Evolutionary conservation across 768 basidiomycete genomes (phyloP).

Genomic region (Trametes cinnabarina): DNA sequence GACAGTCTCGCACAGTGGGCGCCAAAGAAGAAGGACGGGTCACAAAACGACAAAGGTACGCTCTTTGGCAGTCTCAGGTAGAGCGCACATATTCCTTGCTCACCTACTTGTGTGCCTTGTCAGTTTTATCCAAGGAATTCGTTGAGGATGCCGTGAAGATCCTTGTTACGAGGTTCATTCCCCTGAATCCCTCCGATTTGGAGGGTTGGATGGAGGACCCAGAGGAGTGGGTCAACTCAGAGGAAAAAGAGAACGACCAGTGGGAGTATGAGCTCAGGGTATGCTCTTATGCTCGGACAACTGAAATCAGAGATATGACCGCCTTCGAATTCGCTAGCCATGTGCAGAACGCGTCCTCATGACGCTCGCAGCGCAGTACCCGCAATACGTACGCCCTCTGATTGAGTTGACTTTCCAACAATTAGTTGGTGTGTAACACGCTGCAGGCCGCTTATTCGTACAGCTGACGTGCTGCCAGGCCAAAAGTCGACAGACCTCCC

Average conservation of each 20-base stretch:
- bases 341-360: slow-evolving; percentile 92
- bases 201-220: slow-evolving; percentile 85
- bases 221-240: slow-evolving; percentile 91
- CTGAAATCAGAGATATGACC: not conserved
- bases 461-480: slow-evolving; percentile 26
- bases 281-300: slow-evolving; percentile 27
- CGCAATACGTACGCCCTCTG: slow-evolving; percentile 64
- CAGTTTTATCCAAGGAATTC: slow-evolving; percentile 66
- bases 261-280: slow-evolving; percentile 95
- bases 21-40: slow-evolving; percentile 58
- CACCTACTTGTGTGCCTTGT: slow-evolving; percentile 3
- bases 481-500: slow-evolving; percentile 53
- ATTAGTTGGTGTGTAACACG: slow-evolving; percentile 47
- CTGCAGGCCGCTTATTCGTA: not conserved
- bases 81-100: not conserved
- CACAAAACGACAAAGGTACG: slow-evolving; percentile 50
- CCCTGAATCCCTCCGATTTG: slow-evolving; percentile 77
- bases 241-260: slow-evolving; percentile 85
- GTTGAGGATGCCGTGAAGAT: slow-evolving; percentile 72
- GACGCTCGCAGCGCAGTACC: slow-evolving; percentile 70
- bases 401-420: slow-evolving; percentile 58
- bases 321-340: slow-evolving; percentile 48
- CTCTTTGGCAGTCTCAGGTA: not conserved
- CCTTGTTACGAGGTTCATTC: slow-evolving; percentile 82
- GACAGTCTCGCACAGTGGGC: slow-evolving; percentile 81